Conservation (phyloP, 1,284 basidiomycete species). For the Wolfiporia cocos region DNA sequence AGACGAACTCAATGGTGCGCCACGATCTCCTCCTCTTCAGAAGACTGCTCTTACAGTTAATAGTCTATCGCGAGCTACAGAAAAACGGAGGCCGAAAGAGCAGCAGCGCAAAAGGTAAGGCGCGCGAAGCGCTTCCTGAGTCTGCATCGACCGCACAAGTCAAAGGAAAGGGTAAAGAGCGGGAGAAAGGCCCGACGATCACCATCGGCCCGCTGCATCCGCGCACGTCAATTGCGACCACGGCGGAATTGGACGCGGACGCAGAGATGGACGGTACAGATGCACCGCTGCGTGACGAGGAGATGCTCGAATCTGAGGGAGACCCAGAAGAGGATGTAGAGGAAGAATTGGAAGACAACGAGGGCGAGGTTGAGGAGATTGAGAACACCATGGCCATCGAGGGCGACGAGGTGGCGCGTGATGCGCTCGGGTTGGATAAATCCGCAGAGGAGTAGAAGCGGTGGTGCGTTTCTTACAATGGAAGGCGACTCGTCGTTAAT, state of each 20-base stretch:
- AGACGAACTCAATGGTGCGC: conserved; percentile 64
- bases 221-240: not conserved
- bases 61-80: conserved; percentile 55
- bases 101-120: conserved; percentile 30
- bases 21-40: conserved; percentile 7
- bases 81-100: conserved; percentile 44
- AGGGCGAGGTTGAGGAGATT: not conserved
- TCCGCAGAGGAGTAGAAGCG: too few species aligned
- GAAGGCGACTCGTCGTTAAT: too few species aligned
- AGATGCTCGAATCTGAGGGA: not conserved
- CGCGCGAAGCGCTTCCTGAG: conserved; percentile 16
- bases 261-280: not conserved
- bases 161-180: conserved; percentile 22
- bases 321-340: not conserved
- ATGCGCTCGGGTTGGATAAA: too few species aligned
- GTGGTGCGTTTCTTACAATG: too few species aligned
- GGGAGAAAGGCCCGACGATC: conserved; percentile 18
- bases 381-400: not conserved
- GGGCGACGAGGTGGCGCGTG: too few species aligned
- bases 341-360: not conserved
- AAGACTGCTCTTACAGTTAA: not conserved
- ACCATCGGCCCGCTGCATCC: conserved; percentile 10
- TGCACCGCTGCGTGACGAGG: not conserved
- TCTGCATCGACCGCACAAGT: conserved; percentile 12
- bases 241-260: not conserved